A percentile compares a stretch with the other conserved stretches of the same genome.
Conservation (phyloP, 2,329 filamentous ascomycete species). For the Fusarium dlaminii region DNA sequence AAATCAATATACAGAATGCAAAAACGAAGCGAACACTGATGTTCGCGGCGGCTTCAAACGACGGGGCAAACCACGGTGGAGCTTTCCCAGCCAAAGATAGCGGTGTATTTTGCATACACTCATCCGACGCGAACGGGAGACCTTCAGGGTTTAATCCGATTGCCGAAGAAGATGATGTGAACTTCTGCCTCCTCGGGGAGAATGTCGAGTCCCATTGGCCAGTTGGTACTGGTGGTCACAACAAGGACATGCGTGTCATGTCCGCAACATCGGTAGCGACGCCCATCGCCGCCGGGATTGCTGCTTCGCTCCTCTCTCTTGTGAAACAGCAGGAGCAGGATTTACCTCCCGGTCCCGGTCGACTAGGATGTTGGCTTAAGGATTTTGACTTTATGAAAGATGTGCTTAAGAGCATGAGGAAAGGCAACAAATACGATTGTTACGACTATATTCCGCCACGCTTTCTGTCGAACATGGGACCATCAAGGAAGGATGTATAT, state of each 20-base stretch:
- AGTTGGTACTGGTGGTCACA: background rate
- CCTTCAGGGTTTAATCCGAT: slow-evolving; percentile 17
- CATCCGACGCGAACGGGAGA: slow-evolving; percentile 4
- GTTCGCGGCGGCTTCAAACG: slow-evolving; percentile 23
- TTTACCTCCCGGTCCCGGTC: background rate
- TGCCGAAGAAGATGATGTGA: background rate
- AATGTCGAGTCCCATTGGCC: slow-evolving; percentile 16
- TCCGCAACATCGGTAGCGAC: background rate
- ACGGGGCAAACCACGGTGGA: background rate
- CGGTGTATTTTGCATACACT: slow-evolving; percentile 22
- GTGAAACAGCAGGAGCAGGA: background rate
- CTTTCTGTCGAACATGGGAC: background rate
- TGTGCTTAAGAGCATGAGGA: background rate
- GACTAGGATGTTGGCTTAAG: background rate
- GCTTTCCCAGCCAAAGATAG: slow-evolving; percentile 15
- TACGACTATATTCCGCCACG: background rate
- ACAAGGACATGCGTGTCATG: background rate
- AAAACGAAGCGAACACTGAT: background rate
- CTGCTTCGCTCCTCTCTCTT: background rate
- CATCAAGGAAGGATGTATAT: background rate
- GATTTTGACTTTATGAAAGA: background rate
- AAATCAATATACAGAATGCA: slow-evolving; percentile 1
- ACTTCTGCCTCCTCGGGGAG: slow-evolving; percentile 11
- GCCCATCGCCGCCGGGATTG: background rate
- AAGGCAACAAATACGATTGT: background rate